These are phyloP conservation scores for Senecio squalidus DNA, from an alignment of 140 eudicot species.

Conservation along the genomic window DNA sequence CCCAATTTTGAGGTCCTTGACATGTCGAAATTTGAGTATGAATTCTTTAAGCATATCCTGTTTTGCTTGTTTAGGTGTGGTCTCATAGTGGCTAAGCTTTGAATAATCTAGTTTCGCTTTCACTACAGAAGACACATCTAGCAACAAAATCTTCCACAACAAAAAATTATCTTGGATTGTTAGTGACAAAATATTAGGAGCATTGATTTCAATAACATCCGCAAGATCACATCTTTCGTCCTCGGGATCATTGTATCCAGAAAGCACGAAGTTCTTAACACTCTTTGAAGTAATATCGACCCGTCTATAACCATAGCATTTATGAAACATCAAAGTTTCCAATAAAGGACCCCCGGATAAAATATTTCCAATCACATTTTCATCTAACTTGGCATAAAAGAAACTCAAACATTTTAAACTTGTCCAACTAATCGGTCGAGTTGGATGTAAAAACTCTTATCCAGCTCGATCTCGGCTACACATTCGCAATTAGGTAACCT, in stretches of 20 bases:
- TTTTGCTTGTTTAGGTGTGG: background rate
- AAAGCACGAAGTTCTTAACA: background rate
- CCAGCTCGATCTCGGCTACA: too few relatives aligned
- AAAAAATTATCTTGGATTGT: too few relatives aligned
- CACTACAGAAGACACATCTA: background rate
- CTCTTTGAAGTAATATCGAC: background rate
- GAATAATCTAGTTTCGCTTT: background rate
- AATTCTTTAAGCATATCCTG: background rate
- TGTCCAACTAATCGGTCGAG: too few relatives aligned
- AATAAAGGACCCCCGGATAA: background rate
- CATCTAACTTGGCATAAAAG: background rate
- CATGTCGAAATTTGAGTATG: background rate
- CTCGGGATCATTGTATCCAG: background rate
- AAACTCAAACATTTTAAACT: background rate
- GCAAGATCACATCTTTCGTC: too few relatives aligned
- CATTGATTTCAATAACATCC: background rate
- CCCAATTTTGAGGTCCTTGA: background rate
- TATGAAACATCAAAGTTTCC: background rate
- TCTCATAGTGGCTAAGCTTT: too few relatives aligned
- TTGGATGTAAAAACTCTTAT: too few relatives aligned
- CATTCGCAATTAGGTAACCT: too few relatives aligned
- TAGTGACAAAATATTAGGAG: background rate
- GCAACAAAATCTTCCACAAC: background rate
- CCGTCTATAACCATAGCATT: background rate
- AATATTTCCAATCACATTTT: too few relatives aligned